Percentiles rank a stretch among this genome's conserved stretches.
Conservation (phyloP, 345 rosid species). For the Triadica sebifera region DNA sequence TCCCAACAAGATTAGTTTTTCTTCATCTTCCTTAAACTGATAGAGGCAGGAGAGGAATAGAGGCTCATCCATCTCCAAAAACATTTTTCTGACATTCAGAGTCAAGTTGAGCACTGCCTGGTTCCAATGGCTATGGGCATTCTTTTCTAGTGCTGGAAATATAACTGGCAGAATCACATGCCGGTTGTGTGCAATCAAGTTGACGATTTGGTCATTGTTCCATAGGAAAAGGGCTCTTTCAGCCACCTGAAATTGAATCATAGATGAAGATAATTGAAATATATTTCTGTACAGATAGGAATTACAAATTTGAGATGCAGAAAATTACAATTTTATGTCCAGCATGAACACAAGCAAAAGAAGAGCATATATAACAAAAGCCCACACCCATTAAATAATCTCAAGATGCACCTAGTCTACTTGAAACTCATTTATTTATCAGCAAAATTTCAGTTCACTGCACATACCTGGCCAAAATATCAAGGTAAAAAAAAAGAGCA, state of each 20-base stretch:
- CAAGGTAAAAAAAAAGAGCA: background rate
- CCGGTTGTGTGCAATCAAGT: slow-evolving; percentile 66
- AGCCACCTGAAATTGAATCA: slow-evolving; percentile 60
- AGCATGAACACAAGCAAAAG: background rate
- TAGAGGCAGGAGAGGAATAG: slow-evolving; percentile 62
- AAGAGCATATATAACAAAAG: background rate
- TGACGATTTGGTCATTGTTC: slow-evolving; percentile 89
- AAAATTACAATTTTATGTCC: background rate
- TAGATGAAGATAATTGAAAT: background rate
- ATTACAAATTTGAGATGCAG: background rate
- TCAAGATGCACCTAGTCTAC: background rate
- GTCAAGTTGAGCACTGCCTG: slow-evolving; percentile 71
- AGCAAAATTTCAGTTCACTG: background rate
- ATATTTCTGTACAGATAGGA: background rate
- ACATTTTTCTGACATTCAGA: slow-evolving; percentile 63
- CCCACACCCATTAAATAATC: background rate
- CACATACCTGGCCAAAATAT: background rate
- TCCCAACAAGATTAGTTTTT: slow-evolving; percentile 38
- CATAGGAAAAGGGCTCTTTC: slow-evolving; percentile 84
- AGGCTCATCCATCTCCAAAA: slow-evolving; percentile 72
- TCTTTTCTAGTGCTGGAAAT: slow-evolving; percentile 72
- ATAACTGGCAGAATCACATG: slow-evolving; percentile 61
- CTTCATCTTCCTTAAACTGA: slow-evolving; percentile 58
- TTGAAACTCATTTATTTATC: background rate
- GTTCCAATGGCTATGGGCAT: slow-evolving; percentile 75